Percentiles rank a stretch among this genome's conserved stretches.
These are phyloP conservation scores for Torulaspora maleeae DNA, from an alignment of 805 yeast species.

Conservation along the genomic window DNA sequence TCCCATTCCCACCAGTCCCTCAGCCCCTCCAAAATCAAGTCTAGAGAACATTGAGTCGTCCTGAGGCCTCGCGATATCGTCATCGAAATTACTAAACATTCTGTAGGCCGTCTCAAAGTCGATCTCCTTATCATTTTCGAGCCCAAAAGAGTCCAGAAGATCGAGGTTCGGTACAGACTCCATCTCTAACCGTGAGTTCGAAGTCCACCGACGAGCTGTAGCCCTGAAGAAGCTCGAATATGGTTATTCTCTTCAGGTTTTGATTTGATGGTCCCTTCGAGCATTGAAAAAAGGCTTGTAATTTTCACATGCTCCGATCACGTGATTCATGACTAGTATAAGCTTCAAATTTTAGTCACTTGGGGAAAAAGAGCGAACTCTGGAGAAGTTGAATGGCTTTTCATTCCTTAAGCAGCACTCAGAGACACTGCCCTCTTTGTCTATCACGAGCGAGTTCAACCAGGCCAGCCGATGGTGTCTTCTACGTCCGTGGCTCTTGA, in stretches of 20 bases:
- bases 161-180: slow-evolving; percentile 7
- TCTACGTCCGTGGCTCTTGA: slow-evolving; percentile 55
- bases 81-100: slow-evolving; percentile 26
- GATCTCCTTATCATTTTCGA: slow-evolving; percentile 30
- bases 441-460: slow-evolving; percentile 56
- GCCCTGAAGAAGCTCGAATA: not conserved
- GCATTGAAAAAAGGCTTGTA: not conserved
- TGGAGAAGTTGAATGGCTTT: slow-evolving; percentile 70
- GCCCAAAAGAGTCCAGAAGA: slow-evolving; percentile 24
- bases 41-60: slow-evolving; percentile 10
- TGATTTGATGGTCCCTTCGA: not conserved
- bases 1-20: not conserved
- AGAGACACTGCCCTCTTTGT: slow-evolving; percentile 53
- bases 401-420: slow-evolving; percentile 63
- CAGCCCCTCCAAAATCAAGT: slow-evolving; percentile 3
- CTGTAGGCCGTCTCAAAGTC: slow-evolving; percentile 37
- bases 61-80: slow-evolving; percentile 7
- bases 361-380: slow-evolving; percentile 42
- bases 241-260: not conserved
- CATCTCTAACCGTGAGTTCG: not conserved
- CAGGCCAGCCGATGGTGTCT: slow-evolving; percentile 70
- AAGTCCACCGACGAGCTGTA: not conserved
- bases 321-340: slow-evolving; percentile 1
- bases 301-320: slow-evolving; percentile 12
- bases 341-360: not conserved